Base-by-base conservation (phyloP, 345 rosid species). In the Abelmoschus esculentus region DNA sequence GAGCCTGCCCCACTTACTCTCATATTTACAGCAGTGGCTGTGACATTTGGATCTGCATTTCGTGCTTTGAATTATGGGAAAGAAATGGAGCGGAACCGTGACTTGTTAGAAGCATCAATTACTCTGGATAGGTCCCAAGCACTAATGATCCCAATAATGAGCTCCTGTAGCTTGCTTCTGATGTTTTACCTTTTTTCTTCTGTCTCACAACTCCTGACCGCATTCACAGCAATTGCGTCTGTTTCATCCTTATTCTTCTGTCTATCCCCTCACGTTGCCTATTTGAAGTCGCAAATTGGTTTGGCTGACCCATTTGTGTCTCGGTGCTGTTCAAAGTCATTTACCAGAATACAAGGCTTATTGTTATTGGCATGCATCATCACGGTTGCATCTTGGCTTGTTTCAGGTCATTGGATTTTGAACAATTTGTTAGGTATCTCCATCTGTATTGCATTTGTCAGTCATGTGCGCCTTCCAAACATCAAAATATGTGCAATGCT, bases 101-200 rank as follows among this genome's bases (percentile, higher is more conserved):
- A 91, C 62, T 80, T 91, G 28, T 88, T 90, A 0, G 96, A 88
- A 77, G 93, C 97, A 1, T 90, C 97, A 22, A 95, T 90, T 31
- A 91, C 90, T 17, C 70, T 95, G 67, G 97, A 95, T 71, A 84
- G 80, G 73, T 95, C 96, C 7, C 99, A 91, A 61, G 99, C 97
- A 12, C 77, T 91, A 12, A 89, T 95, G 99, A 91, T 95, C 78
- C 99, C 99, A 7, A 61, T 91, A 26, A 86, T 95, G 96, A 95
- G 99, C 88, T 95, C 99, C 31, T 91, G 96, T 84, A 91, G 97
- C 74, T 83, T 95, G 89, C 97, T 91, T 68, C 67, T 90, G 80
- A 90, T 91, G 99, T 91, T 95, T 84, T 95, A 91, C 80, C 71
- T 95, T 73, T 95, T 95, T 77, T 90, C 96, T 64, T 91, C 96